Base-by-base conservation (phyloP, 2,329 filamentous ascomycete species). In the Epichloe elymi region DNA sequence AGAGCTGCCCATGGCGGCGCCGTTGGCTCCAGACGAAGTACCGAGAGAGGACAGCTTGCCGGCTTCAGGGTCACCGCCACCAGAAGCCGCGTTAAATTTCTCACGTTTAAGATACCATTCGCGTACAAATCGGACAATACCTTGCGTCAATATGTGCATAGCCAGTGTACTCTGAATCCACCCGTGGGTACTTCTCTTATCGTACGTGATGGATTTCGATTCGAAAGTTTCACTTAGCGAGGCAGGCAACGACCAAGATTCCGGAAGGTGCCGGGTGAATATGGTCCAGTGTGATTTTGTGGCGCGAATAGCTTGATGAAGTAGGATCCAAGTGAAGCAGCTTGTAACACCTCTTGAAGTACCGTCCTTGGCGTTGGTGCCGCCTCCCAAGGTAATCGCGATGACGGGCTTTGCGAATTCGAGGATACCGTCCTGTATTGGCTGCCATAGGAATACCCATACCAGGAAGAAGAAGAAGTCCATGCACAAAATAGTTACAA, bases 401-500 rank as follows among this genome's bases (percentile, higher is more conserved):
- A 96, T 94, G 63, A 95, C 88, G 53, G 91, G 87, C 67, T 96
- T 91, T 54, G 90, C 88, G 49, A 95, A 77, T 64, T 96, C 90
- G 59, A 96, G 75, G 52, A 91, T 85, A 62, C 94, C 84, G 63
- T 88, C 87, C 65, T 95, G 90, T 56, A 91, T 79, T 52, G 88
- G 88, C 35, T 83, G 82, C 86, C 86, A 94, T 55, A 95, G 76
- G 59, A 93, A 86, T 45, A 95, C 74, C 87, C 89, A 96, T 55
- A 93, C 74, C 56, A 91, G 73, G 59, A 96, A 75, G 59, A 91
- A 86, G 60, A 93, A 78, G 48, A 85, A 75, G 65, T 96, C 91
- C 67, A 94, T 85, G 56, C 88, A 83, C 52, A 91, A 71, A 57
- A 95, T 85, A 6, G 88, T 94, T 53, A 86, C 84, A 54, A 95